These are phyloP conservation scores for Trichosanthes truncata DNA, from an alignment of 306 rosid genomes.

Conservation along the genomic window DNA sequence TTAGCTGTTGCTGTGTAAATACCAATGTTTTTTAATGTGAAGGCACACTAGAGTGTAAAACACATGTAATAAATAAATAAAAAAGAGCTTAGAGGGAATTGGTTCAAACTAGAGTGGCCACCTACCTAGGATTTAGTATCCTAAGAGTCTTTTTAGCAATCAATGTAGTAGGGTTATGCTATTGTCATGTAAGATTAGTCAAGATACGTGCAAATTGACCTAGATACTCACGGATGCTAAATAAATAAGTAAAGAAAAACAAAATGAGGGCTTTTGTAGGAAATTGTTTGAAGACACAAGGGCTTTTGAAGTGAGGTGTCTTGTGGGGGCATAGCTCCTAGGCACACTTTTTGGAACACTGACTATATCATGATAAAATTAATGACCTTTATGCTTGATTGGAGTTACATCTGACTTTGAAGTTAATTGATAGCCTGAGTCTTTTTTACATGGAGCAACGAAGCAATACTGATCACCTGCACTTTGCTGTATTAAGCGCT, in stretches of 20 bases:
- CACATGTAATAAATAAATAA: background rate
- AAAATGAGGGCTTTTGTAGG: background rate
- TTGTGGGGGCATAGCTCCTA: background rate
- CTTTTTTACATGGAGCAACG: background rate
- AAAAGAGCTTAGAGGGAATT: background rate
- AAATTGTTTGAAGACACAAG: background rate
- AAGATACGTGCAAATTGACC: background rate
- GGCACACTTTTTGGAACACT: background rate
- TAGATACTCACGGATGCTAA: background rate
- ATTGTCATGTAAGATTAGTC: background rate
- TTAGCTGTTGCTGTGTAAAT: background rate
- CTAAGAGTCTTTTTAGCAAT: background rate
- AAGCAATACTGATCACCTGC: background rate
- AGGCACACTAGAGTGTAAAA: background rate
- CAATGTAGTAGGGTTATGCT: background rate
- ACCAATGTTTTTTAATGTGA: background rate
- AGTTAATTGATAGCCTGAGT: background rate
- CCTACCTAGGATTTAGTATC: background rate
- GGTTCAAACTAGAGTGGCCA: background rate
- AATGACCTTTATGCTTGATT: background rate
- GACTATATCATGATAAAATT: background rate
- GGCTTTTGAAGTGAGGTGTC: background rate
- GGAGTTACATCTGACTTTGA: background rate
- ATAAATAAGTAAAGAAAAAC: too few species aligned
- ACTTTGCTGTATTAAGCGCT: background rate